Conservation (phyloP, 2,329 filamentous ascomycete genomes). For the Lachnellula arida region DNA sequence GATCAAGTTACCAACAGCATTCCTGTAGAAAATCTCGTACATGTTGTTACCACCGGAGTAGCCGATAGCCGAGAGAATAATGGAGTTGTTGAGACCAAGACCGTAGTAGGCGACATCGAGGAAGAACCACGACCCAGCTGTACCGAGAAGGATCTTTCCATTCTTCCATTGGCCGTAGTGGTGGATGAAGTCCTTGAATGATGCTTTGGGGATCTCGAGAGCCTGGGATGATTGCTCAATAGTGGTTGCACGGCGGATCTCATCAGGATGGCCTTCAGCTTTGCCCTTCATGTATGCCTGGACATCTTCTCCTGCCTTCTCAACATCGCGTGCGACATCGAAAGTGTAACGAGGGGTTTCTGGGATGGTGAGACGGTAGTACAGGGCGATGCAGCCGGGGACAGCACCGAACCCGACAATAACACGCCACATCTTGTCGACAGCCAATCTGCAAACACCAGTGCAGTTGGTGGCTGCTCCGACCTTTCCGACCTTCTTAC, state of each 20-base stretch:
- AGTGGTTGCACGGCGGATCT: conserved; percentile 56
- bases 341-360: conserved; percentile 89
- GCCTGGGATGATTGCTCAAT: conserved; percentile 48
- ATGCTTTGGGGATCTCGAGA: conserved; percentile 64
- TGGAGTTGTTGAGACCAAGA: conserved; percentile 68
- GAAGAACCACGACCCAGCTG: conserved; percentile 77
- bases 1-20: conserved; percentile 73
- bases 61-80: conserved; percentile 69
- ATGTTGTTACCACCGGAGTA: conserved; percentile 60
- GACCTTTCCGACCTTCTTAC: conserved; percentile 32
- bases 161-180: conserved; percentile 72
- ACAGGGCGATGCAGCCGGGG: conserved; percentile 74
- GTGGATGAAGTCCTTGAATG: conserved; percentile 63
- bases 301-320: conserved; percentile 68
- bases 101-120: conserved; percentile 53
- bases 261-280: conserved; percentile 58
- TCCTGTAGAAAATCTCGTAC: conserved; percentile 66
- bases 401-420: conserved; percentile 72
- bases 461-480: conserved; percentile 48
- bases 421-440: conserved; percentile 84
- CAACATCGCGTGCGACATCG: conserved; percentile 70
- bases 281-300: conserved; percentile 67
- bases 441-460: conserved; percentile 59
- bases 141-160: conserved; percentile 68
- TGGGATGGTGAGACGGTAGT: conserved; percentile 79